A percentile compares a stretch with the other conserved stretches of the same genome.
phyloP scores from a whole-genome alignment of 768 basidiomycete species.

The Mycena kentingensis region DNA sequence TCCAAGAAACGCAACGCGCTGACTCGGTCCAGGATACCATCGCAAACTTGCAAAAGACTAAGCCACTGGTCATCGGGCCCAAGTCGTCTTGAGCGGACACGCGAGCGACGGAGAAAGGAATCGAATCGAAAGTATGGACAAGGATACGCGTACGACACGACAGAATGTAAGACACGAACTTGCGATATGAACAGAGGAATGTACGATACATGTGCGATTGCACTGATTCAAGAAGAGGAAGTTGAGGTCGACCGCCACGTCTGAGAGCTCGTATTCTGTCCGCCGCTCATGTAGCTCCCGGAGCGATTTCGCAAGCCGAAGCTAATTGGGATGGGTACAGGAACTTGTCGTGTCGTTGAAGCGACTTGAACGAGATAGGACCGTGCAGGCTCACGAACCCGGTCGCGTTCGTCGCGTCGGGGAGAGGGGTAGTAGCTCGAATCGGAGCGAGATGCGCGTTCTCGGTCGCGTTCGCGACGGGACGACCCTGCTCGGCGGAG shows the following conservation, averaged over 20 bases:
- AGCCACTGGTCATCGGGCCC: slow-evolving; percentile 16
- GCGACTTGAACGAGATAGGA: neutral
- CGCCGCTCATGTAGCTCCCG: neutral
- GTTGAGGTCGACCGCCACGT: too few relatives aligned
- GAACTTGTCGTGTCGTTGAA: neutral
- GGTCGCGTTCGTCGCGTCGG: too few relatives aligned
- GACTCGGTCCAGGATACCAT: slow-evolving; percentile 15
- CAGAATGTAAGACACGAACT: too few relatives aligned
- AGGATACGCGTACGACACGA: too few relatives aligned
- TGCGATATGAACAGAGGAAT: neutral
- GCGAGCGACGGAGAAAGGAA: too few relatives aligned
- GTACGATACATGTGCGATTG: neutral
- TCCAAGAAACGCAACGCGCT: too few relatives aligned
- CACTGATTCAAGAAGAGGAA: too few relatives aligned
- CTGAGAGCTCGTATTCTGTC: neutral
- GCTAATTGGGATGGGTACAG: neutral
- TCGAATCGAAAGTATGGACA: too few relatives aligned
- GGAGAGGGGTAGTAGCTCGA: neutral
- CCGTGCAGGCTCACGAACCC: too few relatives aligned
- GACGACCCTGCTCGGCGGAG: slow-evolving; percentile 1
- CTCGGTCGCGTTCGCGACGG: too few relatives aligned
- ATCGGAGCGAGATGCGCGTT: neutral
- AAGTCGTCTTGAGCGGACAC: neutral
- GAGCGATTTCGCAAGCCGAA: neutral
- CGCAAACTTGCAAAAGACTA: slow-evolving; percentile 22